Percentiles rank a stretch among this genome's conserved stretches.
phyloP scores from a whole-genome alignment of 139 green algal genomes.

The Eudorina sp. region DNA sequence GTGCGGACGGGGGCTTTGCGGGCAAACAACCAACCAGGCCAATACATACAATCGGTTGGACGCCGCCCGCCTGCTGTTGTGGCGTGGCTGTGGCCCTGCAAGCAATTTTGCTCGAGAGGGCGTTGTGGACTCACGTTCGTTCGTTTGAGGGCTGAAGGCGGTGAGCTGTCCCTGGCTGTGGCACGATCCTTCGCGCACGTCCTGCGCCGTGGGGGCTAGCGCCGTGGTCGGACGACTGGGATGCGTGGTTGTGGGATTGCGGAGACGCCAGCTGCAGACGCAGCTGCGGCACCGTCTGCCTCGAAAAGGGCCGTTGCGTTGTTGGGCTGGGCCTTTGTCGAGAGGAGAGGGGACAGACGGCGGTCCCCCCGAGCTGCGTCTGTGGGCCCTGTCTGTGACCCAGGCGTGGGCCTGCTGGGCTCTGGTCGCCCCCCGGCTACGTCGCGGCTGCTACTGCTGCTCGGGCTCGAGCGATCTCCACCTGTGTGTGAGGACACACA shows the following conservation, averaged over 20 bases:
- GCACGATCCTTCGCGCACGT: background rate
- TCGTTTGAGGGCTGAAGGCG: background rate
- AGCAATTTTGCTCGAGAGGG: constrained; percentile 28
- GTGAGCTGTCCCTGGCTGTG: background rate
- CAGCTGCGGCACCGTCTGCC: background rate
- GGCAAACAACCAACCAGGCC: too few species aligned
- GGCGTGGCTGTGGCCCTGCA: constrained; percentile 15
- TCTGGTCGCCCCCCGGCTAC: too few species aligned
- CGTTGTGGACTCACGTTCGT: background rate
- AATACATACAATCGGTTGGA: background rate
- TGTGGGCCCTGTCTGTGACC: too few species aligned
- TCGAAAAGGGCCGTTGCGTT: too few species aligned
- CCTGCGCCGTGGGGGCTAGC: background rate
- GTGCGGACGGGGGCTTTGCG: background rate
- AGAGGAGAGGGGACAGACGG: too few species aligned
- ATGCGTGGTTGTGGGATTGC: background rate
- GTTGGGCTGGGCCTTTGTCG: too few species aligned
- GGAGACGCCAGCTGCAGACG: background rate
- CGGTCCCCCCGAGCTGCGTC: too few species aligned
- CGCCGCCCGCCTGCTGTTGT: constrained; percentile 9
- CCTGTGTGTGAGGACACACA: too few species aligned
- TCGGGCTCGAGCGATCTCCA: too few species aligned
- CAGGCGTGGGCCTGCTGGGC: too few species aligned
- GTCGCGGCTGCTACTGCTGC: too few species aligned
- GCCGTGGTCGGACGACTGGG: background rate